Evolutionary conservation across 805 yeast genomes (phyloP).

Genomic region (Lipomyces oligophaga): DNA sequence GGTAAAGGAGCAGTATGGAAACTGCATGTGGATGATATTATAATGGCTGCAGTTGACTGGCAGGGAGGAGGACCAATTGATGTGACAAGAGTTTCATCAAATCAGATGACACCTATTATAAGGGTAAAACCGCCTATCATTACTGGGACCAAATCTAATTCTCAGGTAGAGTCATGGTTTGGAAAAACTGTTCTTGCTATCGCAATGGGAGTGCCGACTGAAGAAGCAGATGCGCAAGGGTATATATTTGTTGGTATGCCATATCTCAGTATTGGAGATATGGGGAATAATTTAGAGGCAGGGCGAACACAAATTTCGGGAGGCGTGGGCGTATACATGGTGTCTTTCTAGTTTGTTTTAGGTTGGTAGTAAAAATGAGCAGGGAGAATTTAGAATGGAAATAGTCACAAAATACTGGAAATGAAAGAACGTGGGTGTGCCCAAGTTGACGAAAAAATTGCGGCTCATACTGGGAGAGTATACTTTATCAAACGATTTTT

Average conservation of each 20-base stretch:
- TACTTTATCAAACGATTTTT: too few species aligned
- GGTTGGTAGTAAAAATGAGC: too few species aligned
- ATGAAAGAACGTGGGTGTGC: too few species aligned
- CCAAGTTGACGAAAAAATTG: too few species aligned
- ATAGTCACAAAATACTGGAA: too few species aligned
- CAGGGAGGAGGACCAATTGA: neutral
- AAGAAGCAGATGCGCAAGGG: neutral
- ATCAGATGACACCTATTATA: constrained; percentile 7
- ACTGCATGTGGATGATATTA: constrained; percentile 29
- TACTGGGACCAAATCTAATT: constrained; percentile 7
- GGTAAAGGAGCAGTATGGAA: constrained; percentile 51
- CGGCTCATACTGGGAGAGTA: too few species aligned
- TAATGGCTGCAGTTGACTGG: neutral
- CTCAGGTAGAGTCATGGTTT: constrained; percentile 20
- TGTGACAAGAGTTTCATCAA: neutral
- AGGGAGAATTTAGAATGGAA: too few species aligned
- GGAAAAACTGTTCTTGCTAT: constrained; percentile 19
- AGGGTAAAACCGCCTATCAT: constrained; percentile 6
- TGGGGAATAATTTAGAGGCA: constrained; percentile 5
- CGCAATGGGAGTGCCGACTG: neutral
- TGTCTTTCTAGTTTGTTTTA: neutral
- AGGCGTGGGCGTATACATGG: constrained; percentile 16
- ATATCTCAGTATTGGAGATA: constrained; percentile 15
- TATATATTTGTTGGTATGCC: constrained; percentile 27
- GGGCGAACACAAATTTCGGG: constrained; percentile 8